Percentiles rank a stretch among this genome's conserved stretches.
These are phyloP conservation scores for Saururus chinensis DNA, from an alignment of 164 flowering plant genomes.

Conservation along the genomic window DNA sequence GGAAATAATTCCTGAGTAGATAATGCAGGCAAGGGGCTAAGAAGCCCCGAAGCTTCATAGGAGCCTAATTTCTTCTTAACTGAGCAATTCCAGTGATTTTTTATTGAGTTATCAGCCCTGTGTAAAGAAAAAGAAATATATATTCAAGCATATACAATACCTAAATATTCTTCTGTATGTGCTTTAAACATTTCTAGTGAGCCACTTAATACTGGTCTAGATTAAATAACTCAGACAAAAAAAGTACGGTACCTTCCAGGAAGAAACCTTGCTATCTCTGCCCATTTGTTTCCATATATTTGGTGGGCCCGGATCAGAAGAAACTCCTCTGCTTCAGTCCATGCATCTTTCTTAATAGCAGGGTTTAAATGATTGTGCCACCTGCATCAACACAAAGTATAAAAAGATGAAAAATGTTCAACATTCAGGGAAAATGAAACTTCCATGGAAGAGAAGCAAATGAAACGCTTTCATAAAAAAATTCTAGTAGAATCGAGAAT, in stretches of 20 bases:
- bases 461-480: no score
- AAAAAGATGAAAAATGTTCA: no score
- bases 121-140: conserved; percentile 1
- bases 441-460: no score
- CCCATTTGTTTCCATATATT: conserved; percentile 56
- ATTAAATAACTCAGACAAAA: neutral
- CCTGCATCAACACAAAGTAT: conserved; percentile 23
- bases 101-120: conserved; percentile 56
- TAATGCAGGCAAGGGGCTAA: conserved; percentile 20
- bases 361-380: conserved; percentile 70
- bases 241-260: conserved; percentile 46
- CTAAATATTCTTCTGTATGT: neutral
- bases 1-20: neutral
- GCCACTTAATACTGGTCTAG: neutral
- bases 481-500: no score
- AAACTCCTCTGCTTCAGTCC: conserved; percentile 51
- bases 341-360: conserved; percentile 41
- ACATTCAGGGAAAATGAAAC: no score
- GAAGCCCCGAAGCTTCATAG: conserved; percentile 64
- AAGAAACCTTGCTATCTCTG: conserved; percentile 49
- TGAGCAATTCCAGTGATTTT: conserved; percentile 61
- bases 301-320: conserved; percentile 25
- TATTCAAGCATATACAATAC: neutral
- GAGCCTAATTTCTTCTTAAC: conserved; percentile 49
- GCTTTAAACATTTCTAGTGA: neutral